Percentiles rank a stretch among this genome's conserved stretches.
Conservation (phyloP, 352 stramenopile species). For the Phytopythium chamaehyphon region DNA sequence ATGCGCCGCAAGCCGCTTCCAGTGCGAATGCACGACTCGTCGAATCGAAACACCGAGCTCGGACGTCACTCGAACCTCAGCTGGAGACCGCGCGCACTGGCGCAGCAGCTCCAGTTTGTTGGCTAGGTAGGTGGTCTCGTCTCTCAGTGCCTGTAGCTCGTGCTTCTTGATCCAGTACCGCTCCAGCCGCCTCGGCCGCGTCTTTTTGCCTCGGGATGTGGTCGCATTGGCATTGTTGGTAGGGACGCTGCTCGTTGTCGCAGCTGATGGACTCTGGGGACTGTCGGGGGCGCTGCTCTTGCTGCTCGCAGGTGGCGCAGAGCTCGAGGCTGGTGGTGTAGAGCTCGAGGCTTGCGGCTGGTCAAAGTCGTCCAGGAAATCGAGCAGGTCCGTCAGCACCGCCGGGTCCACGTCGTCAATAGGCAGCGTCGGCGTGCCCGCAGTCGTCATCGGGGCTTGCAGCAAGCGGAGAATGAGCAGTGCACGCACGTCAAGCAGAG, state of each 20-base stretch:
- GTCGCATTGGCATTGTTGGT: no score
- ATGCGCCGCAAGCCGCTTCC: no score
- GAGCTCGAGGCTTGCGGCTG: no score
- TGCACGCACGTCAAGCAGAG: no score
- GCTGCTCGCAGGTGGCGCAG: no score
- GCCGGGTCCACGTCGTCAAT: background rate
- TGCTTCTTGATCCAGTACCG: background rate
- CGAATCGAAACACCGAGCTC: background rate
- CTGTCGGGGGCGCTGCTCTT: no score
- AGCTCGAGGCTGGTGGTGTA: no score
- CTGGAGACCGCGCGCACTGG: background rate
- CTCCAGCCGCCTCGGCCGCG: background rate
- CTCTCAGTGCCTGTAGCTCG: background rate
- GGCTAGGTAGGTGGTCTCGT: background rate
- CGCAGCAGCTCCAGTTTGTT: background rate
- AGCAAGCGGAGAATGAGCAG: no score
- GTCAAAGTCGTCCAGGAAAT: constrained; percentile 1
- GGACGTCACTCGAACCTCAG: background rate
- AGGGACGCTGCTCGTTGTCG: no score
- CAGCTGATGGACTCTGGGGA: no score
- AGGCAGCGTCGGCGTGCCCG: background rate
- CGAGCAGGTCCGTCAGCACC: background rate
- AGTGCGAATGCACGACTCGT: background rate
- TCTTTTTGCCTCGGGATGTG: background rate
- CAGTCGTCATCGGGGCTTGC: no score